These are phyloP conservation scores for Cladobotryum mycophilum DNA, from an alignment of 2,329 filamentous ascomycete genomes.

Conservation along the genomic window DNA sequence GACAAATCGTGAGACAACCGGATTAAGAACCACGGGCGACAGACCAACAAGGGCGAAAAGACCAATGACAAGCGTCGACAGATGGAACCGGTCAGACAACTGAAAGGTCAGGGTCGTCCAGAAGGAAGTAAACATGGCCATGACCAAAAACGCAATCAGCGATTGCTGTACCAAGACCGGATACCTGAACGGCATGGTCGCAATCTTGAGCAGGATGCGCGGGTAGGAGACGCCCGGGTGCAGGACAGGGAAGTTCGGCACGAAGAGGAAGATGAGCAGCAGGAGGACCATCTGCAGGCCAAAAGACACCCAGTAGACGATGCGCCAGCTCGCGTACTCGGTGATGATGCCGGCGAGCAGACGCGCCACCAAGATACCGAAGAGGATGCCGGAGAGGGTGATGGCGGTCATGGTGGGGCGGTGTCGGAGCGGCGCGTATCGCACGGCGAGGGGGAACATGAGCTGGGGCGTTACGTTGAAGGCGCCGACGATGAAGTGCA, in stretches of 20 bases:
- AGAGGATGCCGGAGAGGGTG: slow-evolving; percentile 66
- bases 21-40: slow-evolving; percentile 59
- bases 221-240: slow-evolving; percentile 64
- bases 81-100: slow-evolving; percentile 65
- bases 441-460: slow-evolving; percentile 75
- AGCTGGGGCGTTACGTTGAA: slow-evolving; percentile 38
- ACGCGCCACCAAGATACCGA: slow-evolving; percentile 71
- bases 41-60: slow-evolving; percentile 76
- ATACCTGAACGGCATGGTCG: slow-evolving; percentile 39
- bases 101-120: slow-evolving; percentile 72
- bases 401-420: slow-evolving; percentile 66
- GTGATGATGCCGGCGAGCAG: slow-evolving; percentile 70
- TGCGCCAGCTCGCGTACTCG: slow-evolving; percentile 67
- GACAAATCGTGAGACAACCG: slow-evolving; percentile 57
- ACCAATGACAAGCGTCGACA: slow-evolving; percentile 62
- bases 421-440: slow-evolving; percentile 64
- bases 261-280: slow-evolving; percentile 59
- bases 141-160: slow-evolving; percentile 56
- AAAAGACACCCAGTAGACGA: slow-evolving; percentile 72
- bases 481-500: slow-evolving; percentile 9
- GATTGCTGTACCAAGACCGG: slow-evolving; percentile 66
- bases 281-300: slow-evolving; percentile 65
- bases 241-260: slow-evolving; percentile 75
- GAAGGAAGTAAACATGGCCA: slow-evolving; percentile 45
- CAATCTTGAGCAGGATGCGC: slow-evolving; percentile 56